Evolutionary conservation across 352 stramenopile genomes (phyloP).

Genomic region (Plasmopara halstedii): DNA sequence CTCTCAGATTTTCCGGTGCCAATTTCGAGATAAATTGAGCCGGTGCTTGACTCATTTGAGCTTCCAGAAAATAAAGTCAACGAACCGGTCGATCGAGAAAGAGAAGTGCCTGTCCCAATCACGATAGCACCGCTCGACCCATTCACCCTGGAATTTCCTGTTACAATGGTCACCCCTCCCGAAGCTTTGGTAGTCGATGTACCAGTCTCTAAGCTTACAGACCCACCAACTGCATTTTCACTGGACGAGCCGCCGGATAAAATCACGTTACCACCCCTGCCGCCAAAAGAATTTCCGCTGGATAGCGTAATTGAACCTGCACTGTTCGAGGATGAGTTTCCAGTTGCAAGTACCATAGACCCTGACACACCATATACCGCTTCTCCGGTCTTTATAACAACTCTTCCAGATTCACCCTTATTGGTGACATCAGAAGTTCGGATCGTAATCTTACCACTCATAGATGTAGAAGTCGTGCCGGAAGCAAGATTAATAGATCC

Average conservation of each 20-base stretch:
- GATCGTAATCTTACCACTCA: slow-evolving; percentile 52
- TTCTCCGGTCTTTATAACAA: slow-evolving; percentile 28
- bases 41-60: slow-evolving; percentile 26
- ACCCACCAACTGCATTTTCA: slow-evolving; percentile 27
- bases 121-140: slow-evolving; percentile 42
- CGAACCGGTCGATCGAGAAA: slow-evolving; percentile 27
- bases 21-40: slow-evolving; percentile 36
- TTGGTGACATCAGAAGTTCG: slow-evolving; percentile 7
- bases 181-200: slow-evolving; percentile 30
- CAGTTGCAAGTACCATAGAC: slow-evolving; percentile 32
- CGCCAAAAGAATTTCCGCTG: slow-evolving; percentile 25
- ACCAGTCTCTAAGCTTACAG: slow-evolving; percentile 37
- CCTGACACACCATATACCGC: slow-evolving; percentile 23
- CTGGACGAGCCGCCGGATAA: slow-evolving; percentile 32
- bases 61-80: slow-evolving; percentile 37
- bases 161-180: slow-evolving; percentile 36
- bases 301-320: slow-evolving; percentile 28
- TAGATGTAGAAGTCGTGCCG: slow-evolving; percentile 25
- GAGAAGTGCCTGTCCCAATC: slow-evolving; percentile 43
- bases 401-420: slow-evolving; percentile 18
- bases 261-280: slow-evolving; percentile 27
- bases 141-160: slow-evolving; percentile 23
- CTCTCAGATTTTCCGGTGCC: slow-evolving; percentile 20
- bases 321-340: slow-evolving; percentile 16
- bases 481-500: slow-evolving; percentile 43